Evolutionary conservation across 352 stramenopile genomes (phyloP), one percentile per base, ranked within the genome.

Genomic region (Pythium brassicae): DNA sequence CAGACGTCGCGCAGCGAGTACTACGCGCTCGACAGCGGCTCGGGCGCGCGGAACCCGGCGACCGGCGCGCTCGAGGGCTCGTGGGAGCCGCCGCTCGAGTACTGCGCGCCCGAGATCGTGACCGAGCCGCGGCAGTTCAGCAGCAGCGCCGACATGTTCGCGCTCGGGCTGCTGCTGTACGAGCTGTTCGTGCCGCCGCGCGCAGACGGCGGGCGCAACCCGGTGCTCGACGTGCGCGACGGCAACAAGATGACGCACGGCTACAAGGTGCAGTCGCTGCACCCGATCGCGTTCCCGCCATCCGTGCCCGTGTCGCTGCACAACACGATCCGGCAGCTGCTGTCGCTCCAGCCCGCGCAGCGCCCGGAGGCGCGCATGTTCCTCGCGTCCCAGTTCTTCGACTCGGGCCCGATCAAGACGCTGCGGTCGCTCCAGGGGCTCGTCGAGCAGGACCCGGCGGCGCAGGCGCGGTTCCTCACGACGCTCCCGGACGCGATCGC

Each of bases 221-320:
- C 86, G 2, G 80, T 95, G 42, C 66, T 96, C 11, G 82, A 94
- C 50, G 79, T 91, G 22, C 71, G 73, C 37, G 87, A 96, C 51
- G 86, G 84, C 35, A 96, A 96, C 72, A 89, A 86, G 49, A 89
- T 94, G 78, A 94, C 85, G 0, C 78, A 96, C 62, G 78, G 75
- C 22, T 94, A 95, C 72, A 94, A 95, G 55, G 80, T 92, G 50
- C 83, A 90, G 66, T 92, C 85, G n/a, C 68, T 96, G 51, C 85
- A 95, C 50, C 85, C 85, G 34, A 93, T 95, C 47, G 74, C 77
- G 50, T 95, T 95, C 67, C 82, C 80, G 44, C 51, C 70, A 15
- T 80, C 78, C 0, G 76, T 95, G 40, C 85, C 85, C n/a, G 83
- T 87, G 37, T 69, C 83, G 35, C 61, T 95, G 29, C 83, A 95